Evolutionary conservation across 176 grass and related monocot species (phyloP), one percentile per base, ranked within the genome.

Genomic region (Avena atlantica): DNA sequence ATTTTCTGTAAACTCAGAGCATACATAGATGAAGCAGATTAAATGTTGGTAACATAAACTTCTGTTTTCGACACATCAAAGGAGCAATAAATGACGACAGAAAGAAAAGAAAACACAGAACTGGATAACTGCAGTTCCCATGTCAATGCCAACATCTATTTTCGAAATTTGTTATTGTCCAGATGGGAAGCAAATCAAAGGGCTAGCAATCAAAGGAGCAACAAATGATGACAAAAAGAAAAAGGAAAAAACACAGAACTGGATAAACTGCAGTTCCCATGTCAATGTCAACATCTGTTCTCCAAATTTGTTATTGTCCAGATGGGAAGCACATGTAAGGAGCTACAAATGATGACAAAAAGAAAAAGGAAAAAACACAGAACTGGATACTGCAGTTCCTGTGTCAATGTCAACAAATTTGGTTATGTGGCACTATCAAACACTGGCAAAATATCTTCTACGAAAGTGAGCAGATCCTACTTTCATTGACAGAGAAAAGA

Each of bases 351-450:
- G 14, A 47, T 40, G 31, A 73, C 40, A 48, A 48, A 6, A 13
- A 2, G 40, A 44, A 8, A 4, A 42, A 1, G 1, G 16, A 67
- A 13, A 7, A 49, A 64, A 64, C 1, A 19, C 19, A 31, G 27
- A 78, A 13, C 36, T 71, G 51, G 52, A 86, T 12, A 36, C 2
- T 69, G 13, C 40, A 62, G 77, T 12, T 12, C n/a, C 36, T 10
- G 65, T 88, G 50, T 78, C 62, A 78, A 31, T 21, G 69, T 76
- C 79, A 57, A 66, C 48, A 76, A 29, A 24, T 17, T 67, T 15
- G 59, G 44, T 83, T 23, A n/a, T 31, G 79, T 31, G 45, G 12
- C 72, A 19, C 36, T 34, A 40, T 60, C 74, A 62, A 15, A 23
- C 45, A 53, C 9, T 40, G n/a, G 19, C 37, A 40, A 83, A 60